A percentile compares a stretch with the other conserved stretches of the same genome.
Evolutionary conservation across 2,329 filamentous ascomycete species (phyloP).

Genomic region (Cladosporium sp.): DNA sequence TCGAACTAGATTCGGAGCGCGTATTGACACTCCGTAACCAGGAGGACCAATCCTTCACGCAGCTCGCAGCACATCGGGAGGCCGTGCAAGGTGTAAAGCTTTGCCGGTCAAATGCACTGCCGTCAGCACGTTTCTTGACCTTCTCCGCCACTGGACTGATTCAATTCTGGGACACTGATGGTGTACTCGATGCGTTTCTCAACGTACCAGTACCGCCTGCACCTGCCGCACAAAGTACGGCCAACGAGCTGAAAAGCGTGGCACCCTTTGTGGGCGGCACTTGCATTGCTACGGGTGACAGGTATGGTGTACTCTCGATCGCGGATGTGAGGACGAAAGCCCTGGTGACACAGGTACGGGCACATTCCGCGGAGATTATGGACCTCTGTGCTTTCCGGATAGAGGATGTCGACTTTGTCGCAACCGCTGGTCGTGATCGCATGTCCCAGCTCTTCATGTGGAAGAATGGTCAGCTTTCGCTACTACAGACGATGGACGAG

Average conservation of each 20-base stretch:
- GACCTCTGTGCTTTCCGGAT: conserved; percentile 73
- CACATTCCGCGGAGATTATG: conserved; percentile 82
- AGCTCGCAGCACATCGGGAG: conserved; percentile 59
- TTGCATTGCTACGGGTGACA: conserved; percentile 80
- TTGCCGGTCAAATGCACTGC: conserved; percentile 60
- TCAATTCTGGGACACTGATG: conserved; percentile 78
- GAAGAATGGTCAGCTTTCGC: conserved; percentile 47
- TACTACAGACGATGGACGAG: conserved; percentile 89
- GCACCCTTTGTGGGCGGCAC: conserved; percentile 62
- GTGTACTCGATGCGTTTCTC: conserved; percentile 65
- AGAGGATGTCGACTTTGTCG: conserved; percentile 66
- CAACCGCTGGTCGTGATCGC: conserved; percentile 82
- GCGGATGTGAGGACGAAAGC: conserved; percentile 63
- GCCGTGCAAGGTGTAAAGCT: conserved; percentile 70
- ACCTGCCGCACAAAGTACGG: conserved; percentile 7
- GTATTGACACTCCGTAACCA: conserved; percentile 22
- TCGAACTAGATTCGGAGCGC: conserved; percentile 33
- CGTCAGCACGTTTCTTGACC: conserved; percentile 75
- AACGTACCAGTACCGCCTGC: conserved; percentile 59
- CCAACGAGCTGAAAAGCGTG: conserved; percentile 62
- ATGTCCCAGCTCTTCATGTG: conserved; percentile 90
- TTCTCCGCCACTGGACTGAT: conserved; percentile 83
- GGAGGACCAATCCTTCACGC: conserved; percentile 28
- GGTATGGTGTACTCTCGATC: conserved; percentile 70
- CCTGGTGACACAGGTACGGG: conserved; percentile 73